phyloP scores from a whole-genome alignment of 495 filamentous ascomycete genomes.

The Tetracladium setigerum region DNA sequence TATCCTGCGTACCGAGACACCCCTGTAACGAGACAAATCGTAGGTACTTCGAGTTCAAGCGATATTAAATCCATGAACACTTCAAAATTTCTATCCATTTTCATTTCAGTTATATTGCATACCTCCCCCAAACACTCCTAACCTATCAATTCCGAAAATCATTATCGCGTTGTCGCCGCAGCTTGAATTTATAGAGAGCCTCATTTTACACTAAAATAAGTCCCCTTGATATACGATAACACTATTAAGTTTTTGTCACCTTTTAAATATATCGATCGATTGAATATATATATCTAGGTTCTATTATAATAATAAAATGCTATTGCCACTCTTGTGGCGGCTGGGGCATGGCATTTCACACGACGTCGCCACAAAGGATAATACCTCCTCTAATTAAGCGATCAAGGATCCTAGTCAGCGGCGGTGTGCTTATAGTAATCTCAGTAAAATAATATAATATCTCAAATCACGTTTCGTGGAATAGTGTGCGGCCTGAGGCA shows the following conservation, averaged over 20 bases:
- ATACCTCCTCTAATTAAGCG: conserved; percentile 10
- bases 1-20: no score
- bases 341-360: background rate
- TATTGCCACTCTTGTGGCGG: conserved; percentile 8
- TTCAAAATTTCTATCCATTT: conserved; percentile 11
- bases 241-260: conserved; percentile 6
- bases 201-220: background rate
- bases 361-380: conserved; percentile 2
- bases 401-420: conserved; percentile 3
- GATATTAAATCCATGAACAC: conserved; percentile 7
- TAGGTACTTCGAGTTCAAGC: conserved; percentile 11
- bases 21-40: conserved; percentile 11
- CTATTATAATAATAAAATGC: conserved; percentile 6
- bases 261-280: conserved; percentile 12
- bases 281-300: conserved; percentile 5
- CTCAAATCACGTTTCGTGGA: no score
- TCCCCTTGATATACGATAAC: conserved; percentile 5
- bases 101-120: conserved; percentile 11
- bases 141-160: no score
- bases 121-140: conserved; percentile 8
- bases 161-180: background rate
- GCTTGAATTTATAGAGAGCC: background rate
- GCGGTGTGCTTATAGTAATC: conserved; percentile 5
- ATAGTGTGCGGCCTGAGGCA: no score
- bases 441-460: conserved; percentile 4